Evolutionary conservation across 1,139 yeast species (phyloP).

Genomic region (Candida tetrigidarum): DNA sequence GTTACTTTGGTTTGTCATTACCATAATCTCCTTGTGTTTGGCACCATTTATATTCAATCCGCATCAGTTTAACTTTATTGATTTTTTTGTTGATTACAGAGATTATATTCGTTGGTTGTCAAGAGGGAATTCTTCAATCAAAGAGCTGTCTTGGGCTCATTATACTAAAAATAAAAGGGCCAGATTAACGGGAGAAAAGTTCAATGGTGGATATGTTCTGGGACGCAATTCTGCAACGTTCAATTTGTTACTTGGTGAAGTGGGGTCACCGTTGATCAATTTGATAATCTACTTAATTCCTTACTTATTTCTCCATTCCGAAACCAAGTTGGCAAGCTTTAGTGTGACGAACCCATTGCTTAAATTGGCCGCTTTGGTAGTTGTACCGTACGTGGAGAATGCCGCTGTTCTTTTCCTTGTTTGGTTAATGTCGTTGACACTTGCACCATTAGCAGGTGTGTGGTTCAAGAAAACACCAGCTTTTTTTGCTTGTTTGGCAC

Average conservation of each 20-base stretch:
- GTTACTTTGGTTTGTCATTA: slow-evolving; percentile 83
- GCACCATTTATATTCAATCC: slow-evolving; percentile 89
- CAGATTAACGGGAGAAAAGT: slow-evolving; percentile 68
- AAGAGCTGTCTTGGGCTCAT: slow-evolving; percentile 62
- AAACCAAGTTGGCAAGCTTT: slow-evolving; percentile 57
- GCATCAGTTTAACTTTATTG: slow-evolving; percentile 73
- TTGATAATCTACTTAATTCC: slow-evolving; percentile 55
- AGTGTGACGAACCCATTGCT: slow-evolving; percentile 56
- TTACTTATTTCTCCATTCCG: slow-evolving; percentile 64
- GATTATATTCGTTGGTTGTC: slow-evolving; percentile 69
- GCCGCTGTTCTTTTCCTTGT: slow-evolving; percentile 41
- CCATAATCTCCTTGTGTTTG: slow-evolving; percentile 69
- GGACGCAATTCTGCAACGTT: slow-evolving; percentile 32
- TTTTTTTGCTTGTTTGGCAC: slow-evolving; percentile 54
- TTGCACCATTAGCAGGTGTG: slow-evolving; percentile 47
- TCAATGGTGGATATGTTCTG: slow-evolving; percentile 13
- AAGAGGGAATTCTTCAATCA: slow-evolving; percentile 60
- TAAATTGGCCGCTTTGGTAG: slow-evolving; percentile 53
- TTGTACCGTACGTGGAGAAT: slow-evolving; percentile 59
- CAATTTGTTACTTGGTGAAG: slow-evolving; percentile 57
- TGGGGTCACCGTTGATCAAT: slow-evolving; percentile 51
- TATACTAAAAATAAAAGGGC: slow-evolving; percentile 58
- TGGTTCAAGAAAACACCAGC: slow-evolving; percentile 43
- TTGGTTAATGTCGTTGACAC: slow-evolving; percentile 50
- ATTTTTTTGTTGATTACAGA: slow-evolving; percentile 75